Base-by-base conservation (phyloP, 768 basidiomycete genomes). In the Kwoniella europaea region DNA sequence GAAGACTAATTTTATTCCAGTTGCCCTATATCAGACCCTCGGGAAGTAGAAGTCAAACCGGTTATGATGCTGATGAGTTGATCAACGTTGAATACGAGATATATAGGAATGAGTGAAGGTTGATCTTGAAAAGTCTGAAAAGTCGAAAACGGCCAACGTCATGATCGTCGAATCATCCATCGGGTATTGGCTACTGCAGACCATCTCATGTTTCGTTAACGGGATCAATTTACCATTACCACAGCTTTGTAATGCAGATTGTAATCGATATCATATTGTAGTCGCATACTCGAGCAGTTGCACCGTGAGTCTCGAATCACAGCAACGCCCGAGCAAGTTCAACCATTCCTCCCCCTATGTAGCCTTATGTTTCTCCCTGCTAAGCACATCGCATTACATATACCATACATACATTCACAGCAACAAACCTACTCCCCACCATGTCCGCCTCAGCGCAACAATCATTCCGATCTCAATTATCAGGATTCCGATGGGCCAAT, bases 401-500 rank as follows among this genome's bases (percentile, higher is more conserved):
- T 50, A 13, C 46, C 46, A 50, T 35, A 35, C 6, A 35, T 35
- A 35, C 35, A 7, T 6, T 9, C 35, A 35, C 4, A 35, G 35
- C 35, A 9, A 35, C 35, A 7, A 35, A 35, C 35, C 7, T 35
- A 35, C 7, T 35, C 35, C 29, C 35, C 35, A 6, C 35, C 35
- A 82, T 82, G 81, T 82, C 82, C 27, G 56, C 76, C 2, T 53
- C 65, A n/a, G 60, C 71, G 13, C 79, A 80, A 68, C 75, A 80
- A 56, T 76, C 78, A 1, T 84, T 84, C 71, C 70, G 82, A 42
- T 73, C 75, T 18, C 83, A 84, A 68, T 74, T 84, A 22, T 82
- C 82, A 13, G 76, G 75, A 4, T 84, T 84, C 75, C 52, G 82
- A 77, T 84, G 83, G 83, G 83, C 83, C 7, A 81, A 81, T 63